Evolutionary conservation across 2,329 filamentous ascomycete species (phyloP), one percentile per base, ranked within the genome.

Genomic region (Cytospora leucostoma): DNA sequence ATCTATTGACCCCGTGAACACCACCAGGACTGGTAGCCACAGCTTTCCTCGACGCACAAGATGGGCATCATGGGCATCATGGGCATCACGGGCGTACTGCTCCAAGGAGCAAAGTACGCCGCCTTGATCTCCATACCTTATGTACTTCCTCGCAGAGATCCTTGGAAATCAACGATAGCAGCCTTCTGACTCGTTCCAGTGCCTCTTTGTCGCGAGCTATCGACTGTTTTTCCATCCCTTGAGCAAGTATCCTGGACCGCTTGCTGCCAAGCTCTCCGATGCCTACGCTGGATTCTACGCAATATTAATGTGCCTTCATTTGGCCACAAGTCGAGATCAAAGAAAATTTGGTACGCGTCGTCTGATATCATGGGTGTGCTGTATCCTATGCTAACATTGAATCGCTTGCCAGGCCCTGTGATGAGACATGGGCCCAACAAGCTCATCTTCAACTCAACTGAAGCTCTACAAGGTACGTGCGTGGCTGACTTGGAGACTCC

Each of bases 391-490:
- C 27, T 27, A 27, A n/a, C n/a, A n/a, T n/a, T n/a, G n/a, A n/a
- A 27, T 27, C 27, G 27, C 27, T 27, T 27, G 27, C 58, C 27
- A 40, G 54, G 54, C 7, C 21, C 35, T 17, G 35, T 44, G 17
- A 19, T 40, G 7, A 34, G 54, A 27, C 35, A 21, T 19, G 34
- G 54, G 10, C 54, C 35, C 11, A 56, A 56, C 19, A 56, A 56
- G 54, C 54, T 56, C 15, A 21, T 56, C 54, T 56, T 56, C 15
- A 44, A 56, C 15, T 19, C 54, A 10, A 35, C 35, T 11, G 19
- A n/a, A 40, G 34, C 54, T 10, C 13, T 44, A 7, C 35, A 40
- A 56, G 54, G 54, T 56, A 21, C 17, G 34, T 38, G 7, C 44
- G 27, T 56, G 11, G 5, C 37, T n/a, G 13, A 34, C 34, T 19